phyloP scores from a whole-genome alignment of 179 eudicot species.

The Kewa caespitosa region DNA sequence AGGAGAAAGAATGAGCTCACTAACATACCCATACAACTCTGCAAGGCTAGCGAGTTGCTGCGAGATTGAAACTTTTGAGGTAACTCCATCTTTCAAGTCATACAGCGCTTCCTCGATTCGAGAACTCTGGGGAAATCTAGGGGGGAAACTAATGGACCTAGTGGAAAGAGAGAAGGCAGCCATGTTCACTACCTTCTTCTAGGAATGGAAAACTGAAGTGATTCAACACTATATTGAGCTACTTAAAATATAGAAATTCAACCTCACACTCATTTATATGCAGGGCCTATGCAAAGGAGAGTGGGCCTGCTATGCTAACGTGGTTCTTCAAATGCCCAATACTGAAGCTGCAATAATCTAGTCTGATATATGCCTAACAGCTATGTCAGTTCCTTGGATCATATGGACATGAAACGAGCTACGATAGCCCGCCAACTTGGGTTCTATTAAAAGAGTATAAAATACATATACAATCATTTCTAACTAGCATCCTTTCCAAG shows the following conservation, averaged over 20 bases:
- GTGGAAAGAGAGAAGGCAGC: constrained; percentile 12
- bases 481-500: too few relatives aligned
- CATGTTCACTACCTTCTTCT: constrained; percentile 18
- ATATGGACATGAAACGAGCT: neutral
- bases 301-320: too few relatives aligned
- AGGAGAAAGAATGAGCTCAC: constrained; percentile 23
- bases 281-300: neutral
- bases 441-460: neutral
- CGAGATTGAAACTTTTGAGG: constrained; percentile 8
- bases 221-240: too few relatives aligned
- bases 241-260: too few relatives aligned
- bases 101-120: constrained; percentile 18
- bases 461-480: too few relatives aligned
- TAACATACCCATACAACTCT: constrained; percentile 25
- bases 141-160: constrained; percentile 42
- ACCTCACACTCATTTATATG: neutral
- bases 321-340: too few relatives aligned
- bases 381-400: too few relatives aligned
- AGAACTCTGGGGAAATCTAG: constrained; percentile 27
- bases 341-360: too few relatives aligned
- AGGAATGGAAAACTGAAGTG: neutral
- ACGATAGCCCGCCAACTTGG: neutral
- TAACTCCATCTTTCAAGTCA: constrained; percentile 32
- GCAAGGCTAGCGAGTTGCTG: constrained; percentile 23
- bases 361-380: too few relatives aligned